Percentiles rank a stretch among this genome's conserved stretches.
Evolutionary conservation across 805 yeast genomes (phyloP).

Genomic region (Isabelozyma rhagii): DNA sequence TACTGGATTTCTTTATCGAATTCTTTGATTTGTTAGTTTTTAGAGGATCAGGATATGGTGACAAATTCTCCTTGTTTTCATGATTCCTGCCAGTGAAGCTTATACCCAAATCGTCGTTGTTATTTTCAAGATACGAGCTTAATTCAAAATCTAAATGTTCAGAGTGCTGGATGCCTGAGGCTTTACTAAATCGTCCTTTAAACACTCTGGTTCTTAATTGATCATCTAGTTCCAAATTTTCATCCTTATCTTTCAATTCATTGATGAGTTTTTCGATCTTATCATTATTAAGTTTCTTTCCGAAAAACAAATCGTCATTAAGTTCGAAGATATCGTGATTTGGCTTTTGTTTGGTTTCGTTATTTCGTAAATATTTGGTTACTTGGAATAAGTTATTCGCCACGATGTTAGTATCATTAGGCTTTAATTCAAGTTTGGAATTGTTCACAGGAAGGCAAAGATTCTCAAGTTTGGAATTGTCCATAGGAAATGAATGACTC

Average conservation of each 20-base stretch:
- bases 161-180: conserved; percentile 8
- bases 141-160: conserved; percentile 34
- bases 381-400: conserved; percentile 33
- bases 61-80: conserved; percentile 31
- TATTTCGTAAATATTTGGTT: conserved; percentile 19
- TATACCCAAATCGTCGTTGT: background rate
- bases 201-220: conserved; percentile 32
- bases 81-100: conserved; percentile 1
- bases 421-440: conserved; percentile 5
- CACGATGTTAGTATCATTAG: conserved; percentile 9
- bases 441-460: background rate
- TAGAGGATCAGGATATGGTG: conserved; percentile 22
- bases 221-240: conserved; percentile 29
- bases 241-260: conserved; percentile 26
- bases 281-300: conserved; percentile 25
- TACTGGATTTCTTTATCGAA: conserved; percentile 17
- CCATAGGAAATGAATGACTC: no score
- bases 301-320: conserved; percentile 13
- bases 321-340: background rate
- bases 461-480: no score
- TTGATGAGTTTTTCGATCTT: conserved; percentile 36
- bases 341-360: background rate
- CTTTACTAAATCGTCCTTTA: conserved; percentile 29
- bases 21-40: conserved; percentile 12
- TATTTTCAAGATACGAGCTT: conserved; percentile 13